Base-by-base conservation (phyloP, 805 yeast species). In the Debaryomyces maramus region DNA sequence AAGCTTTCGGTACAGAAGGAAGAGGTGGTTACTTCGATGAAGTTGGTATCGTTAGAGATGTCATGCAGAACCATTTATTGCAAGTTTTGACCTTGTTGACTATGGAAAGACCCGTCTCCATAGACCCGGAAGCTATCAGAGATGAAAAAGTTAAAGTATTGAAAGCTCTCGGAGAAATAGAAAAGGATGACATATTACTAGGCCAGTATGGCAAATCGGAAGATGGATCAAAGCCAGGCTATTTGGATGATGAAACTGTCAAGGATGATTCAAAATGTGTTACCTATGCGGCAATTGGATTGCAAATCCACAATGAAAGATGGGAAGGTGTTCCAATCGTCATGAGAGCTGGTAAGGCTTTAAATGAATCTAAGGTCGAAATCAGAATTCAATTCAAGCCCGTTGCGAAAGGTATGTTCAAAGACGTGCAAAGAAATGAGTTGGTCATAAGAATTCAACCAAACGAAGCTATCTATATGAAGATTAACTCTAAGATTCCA, bases 311-410 rank as follows among this genome's bases (percentile, higher is more conserved):
- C 56, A 93, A 90, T 65, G 98, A 93, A 67, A 81, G 97, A 60
- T 93, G 99, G 99, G 93, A 86, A 47, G 98, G 98, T 56, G 98
- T 93, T 32, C 99, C 99, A 40, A 80, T 93, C 58, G 83, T 93
- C 38, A 73, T 93, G 73, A 80, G 96, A 70, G 99, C 98, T 11
- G 99, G 99, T 58, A 93, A 93, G 70, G 97, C 98, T n/a, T 72
- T 93, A 45, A 88, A 91, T 63, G 90, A 84, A 57, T 85, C 91
- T 44, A 89, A 89, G 74, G 99, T 93, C 36, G 99, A 93, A 72
- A 84, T 93, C 48, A 80, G 98, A 64, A 72, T 93, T 46, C 98
- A 93, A 73, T 91, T 85, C 71, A 88, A 83, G 68, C 84, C 85
- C 32, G 95, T 85, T 35, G 84, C 90, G 14, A 74, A 78, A 48